Evolutionary conservation across 1,284 basidiomycete genomes (phyloP), one percentile per base, ranked within the genome.

Genomic region (Ceratobasidium sp.): DNA sequence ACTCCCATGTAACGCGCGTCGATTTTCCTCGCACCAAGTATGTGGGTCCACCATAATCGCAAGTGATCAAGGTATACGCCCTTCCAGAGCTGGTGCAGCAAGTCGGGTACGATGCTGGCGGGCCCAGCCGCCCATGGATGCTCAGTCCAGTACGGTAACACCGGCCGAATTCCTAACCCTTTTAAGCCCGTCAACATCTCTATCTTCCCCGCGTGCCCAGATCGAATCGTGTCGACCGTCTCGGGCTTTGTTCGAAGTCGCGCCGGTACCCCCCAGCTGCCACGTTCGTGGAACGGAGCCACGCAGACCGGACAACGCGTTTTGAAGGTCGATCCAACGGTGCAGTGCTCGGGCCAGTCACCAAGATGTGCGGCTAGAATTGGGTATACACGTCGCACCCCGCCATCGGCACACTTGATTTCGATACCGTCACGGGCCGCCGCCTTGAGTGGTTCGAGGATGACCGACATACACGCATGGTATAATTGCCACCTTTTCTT

Each of bases 61-160:
- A 79, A 56, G 53, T 80, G 79, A 41, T 78, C 77, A 57, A 79
- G 79, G 71, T 79, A 80, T 9, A 82, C 77, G 14, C 81, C 81
- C 71, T 83, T 81, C 67, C 81, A 80, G 0, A 81, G 74, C 64
- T 82, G 81, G 67, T 82, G 81, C 2, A 82, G 77, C 33, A 82
- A 56, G 53, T 82, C 79, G 8, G 81, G 81, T 53, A 27, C 11
- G 51, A 7, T 9, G 41, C 8, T 22, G 51, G 51, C 15, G 19
- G 66, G 31, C 76, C 67, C n/a, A n/a, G n/a, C n/a, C n/a, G n/a
- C n/a, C n/a, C n/a, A n/a, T n/a, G n/a, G n/a, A 60, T 6, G 8
- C 17, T 77, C 63, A 1, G 51, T 67, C 81, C 81, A 81, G 75
- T 81, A 81, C 31, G 80, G 80, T 2, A 14, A 15, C 8, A n/a